Base-by-base conservation (phyloP, 768 basidiomycete species). In the Pisolithus tinctorius region DNA sequence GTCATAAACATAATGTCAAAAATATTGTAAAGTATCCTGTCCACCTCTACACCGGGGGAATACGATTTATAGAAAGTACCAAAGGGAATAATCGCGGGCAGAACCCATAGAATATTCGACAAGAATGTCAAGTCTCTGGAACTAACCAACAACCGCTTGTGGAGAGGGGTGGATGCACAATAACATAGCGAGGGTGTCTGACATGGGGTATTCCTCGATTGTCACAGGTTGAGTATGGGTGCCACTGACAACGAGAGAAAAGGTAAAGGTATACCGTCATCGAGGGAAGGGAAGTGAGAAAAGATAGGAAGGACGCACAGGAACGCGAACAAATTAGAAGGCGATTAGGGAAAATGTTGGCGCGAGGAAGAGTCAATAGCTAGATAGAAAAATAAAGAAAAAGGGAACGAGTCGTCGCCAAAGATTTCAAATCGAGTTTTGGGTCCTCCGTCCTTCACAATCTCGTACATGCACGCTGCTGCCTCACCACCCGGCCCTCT, bases 371-470 rank as follows among this genome's bases (percentile, higher is more conserved):
- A 34, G 52, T 52, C 36, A 65, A 58, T 56, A 55, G 55, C 60
- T 65, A 65, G 64, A 64, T 65, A 62, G 53, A 51, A 41, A 39
- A 65, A 64, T 66, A 65, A 62, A 50, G 45, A 52, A 53, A 53
- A 54, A 36, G 26, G 31, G 48, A 50, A 52, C 59, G 55, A 47
- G 56, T 56, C 54, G 45, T 45, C 50, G 52, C 41, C 36, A 54
- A 60, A 60, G 47, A 55, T 62, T 65, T 60, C 62, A 42, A 46
- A 54, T 38, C 54, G 51, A 54, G 27, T 52, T 45, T 53, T 50
- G 58, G 47, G 49, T 54, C 49, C 48, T 58, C 58, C 54, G 45
- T 47, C 51, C 44, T 45, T 53, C 44, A 38, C 16, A 20, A 23
- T 47, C 48, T 48, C 44, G 29, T 51, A 50, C 54, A 56, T 44